Conservation (phyloP, 2,329 filamentous ascomycete genomes). For the Eurotiales sp. region DNA sequence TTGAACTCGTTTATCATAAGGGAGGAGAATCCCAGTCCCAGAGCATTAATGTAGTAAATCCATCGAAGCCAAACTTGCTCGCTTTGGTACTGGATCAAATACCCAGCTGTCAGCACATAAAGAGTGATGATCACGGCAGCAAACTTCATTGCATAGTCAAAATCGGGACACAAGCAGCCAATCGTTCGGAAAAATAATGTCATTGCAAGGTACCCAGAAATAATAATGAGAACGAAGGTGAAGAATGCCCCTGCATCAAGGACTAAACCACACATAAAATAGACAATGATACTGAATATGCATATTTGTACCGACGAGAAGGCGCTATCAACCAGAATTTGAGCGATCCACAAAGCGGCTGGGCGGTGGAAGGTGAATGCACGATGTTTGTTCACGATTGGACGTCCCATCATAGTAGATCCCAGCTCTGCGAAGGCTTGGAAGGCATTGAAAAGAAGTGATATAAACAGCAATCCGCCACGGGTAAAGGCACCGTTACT, state of each 20-base stretch:
- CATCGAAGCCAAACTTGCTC: conserved; percentile 74
- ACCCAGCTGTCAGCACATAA: conserved; percentile 78
- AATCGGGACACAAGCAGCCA: conserved; percentile 71
- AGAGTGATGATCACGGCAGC: conserved; percentile 74
- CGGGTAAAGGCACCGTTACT: conserved; percentile 71
- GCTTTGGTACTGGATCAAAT: conserved; percentile 73
- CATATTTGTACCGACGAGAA: conserved; percentile 69
- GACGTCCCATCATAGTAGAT: conserved; percentile 69
- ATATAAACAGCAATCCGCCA: conserved; percentile 75
- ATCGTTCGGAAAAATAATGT: conserved; percentile 74
- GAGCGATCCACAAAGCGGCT: conserved; percentile 76
- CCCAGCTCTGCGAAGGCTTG: conserved; percentile 76
- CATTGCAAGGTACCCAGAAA: conserved; percentile 67
- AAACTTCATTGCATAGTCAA: conserved; percentile 81
- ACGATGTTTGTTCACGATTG: conserved; percentile 79
- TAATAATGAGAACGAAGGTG: conserved; percentile 68
- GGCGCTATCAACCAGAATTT: conserved; percentile 72
- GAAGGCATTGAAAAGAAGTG: conserved; percentile 82
- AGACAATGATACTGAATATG: conserved; percentile 70
- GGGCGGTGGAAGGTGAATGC: conserved; percentile 80
- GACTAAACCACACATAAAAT: conserved; percentile 70
- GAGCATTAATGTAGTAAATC: conserved; percentile 64
- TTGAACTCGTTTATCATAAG: conserved; percentile 88
- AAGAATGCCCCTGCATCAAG: conserved; percentile 74
- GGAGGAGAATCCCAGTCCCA: conserved; percentile 70